Conservation (phyloP, 805 yeast genomes). For the Yamadazyma sp. region DNA sequence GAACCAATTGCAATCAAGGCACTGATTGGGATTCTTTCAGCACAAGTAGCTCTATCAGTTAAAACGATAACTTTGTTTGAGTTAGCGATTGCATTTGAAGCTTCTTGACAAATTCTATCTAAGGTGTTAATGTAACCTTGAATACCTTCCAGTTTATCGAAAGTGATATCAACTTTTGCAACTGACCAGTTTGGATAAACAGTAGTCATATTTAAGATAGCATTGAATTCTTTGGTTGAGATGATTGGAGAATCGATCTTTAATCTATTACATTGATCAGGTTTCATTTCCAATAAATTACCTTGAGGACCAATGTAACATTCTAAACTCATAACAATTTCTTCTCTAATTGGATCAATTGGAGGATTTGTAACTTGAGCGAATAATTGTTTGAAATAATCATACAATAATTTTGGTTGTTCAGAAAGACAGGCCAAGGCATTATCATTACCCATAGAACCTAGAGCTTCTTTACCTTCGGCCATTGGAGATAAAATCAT, state of each 20-base stretch:
- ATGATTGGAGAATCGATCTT: constrained; percentile 80
- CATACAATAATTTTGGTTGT: constrained; percentile 87
- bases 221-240: constrained; percentile 67
- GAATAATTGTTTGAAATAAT: constrained; percentile 91
- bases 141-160: constrained; percentile 76
- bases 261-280: constrained; percentile 87
- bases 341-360: constrained; percentile 96
- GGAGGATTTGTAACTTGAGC: constrained; percentile 99
- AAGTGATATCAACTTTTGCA: constrained; percentile 83
- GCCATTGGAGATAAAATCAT: constrained; percentile 93
- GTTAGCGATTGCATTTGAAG: constrained; percentile 78
- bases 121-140: constrained; percentile 81
- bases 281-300: constrained; percentile 86
- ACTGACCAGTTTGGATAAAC: constrained; percentile 88
- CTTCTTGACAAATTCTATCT: constrained; percentile 83
- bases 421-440: constrained; percentile 93
- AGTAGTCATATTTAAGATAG: constrained; percentile 66
- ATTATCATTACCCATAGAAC: constrained; percentile 98
- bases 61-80: constrained; percentile 72
- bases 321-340: constrained; percentile 94
- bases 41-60: constrained; percentile 63
- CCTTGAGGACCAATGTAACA: constrained; percentile 99
- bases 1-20: constrained; percentile 94
- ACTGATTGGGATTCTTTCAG: constrained; percentile 72
- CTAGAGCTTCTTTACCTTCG: constrained; percentile 90